These are phyloP conservation scores for Immersiporthe knoxdaviesiana DNA, from an alignment of 2,329 filamentous ascomycete genomes.

Conservation along the genomic window DNA sequence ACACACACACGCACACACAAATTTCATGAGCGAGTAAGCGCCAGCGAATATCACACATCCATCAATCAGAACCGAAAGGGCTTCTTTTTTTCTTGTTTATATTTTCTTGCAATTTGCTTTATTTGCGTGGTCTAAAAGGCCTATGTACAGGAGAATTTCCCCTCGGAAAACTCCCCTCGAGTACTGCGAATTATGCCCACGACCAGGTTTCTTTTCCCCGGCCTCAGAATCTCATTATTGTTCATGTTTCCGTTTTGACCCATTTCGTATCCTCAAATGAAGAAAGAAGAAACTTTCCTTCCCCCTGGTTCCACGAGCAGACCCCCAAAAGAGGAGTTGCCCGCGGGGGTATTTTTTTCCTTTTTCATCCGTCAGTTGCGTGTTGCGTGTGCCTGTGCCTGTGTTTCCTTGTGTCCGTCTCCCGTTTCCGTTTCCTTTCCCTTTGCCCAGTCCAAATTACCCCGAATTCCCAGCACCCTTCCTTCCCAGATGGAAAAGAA, in stretches of 20 bases:
- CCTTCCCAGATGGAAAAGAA: not conserved
- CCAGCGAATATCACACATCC: not conserved
- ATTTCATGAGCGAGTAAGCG: not conserved
- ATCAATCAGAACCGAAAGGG: not conserved
- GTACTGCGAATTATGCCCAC: constrained; percentile 8
- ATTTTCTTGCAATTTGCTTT: not conserved
- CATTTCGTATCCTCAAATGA: not conserved
- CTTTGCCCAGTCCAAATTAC: not conserved
- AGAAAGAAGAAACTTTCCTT: not conserved
- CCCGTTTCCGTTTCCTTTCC: not conserved
- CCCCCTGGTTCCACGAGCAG: not conserved
- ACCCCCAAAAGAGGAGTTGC: no score
- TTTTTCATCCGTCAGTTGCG: constrained; percentile 1
- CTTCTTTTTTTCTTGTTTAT: not conserved
- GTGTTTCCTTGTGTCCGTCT: not conserved
- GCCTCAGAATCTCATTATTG: not conserved
- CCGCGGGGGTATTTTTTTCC: constrained; percentile 5
- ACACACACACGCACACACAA: no score
- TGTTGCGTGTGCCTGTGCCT: not conserved
- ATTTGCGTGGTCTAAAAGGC: constrained; percentile 25
- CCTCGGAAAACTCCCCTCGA: not conserved
- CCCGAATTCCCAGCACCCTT: not conserved
- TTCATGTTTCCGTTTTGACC: not conserved
- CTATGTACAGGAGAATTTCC: constrained; percentile 27
- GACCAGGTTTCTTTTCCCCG: constrained; percentile 3